phyloP scores from a whole-genome alignment of 345 rosid genomes.

The Firmiana major region DNA sequence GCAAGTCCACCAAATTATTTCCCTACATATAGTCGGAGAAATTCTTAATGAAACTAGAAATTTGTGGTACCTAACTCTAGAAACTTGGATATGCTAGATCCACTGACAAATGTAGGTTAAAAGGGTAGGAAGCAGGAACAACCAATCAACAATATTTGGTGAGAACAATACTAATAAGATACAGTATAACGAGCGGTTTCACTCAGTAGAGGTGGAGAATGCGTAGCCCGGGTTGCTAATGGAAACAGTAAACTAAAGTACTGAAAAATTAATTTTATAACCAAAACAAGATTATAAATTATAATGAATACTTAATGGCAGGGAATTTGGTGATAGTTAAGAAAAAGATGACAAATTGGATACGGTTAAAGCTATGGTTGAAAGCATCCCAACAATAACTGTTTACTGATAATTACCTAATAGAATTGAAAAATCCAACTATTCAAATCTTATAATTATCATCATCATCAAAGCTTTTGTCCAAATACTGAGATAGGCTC shows the following conservation, averaged over 20 bases:
- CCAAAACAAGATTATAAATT: background rate
- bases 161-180: background rate
- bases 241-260: background rate
- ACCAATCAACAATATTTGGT: background rate
- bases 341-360: background rate
- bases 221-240: background rate
- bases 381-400: background rate
- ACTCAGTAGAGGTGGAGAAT: background rate
- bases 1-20: background rate
- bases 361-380: background rate
- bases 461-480: too few relatives aligned
- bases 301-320: background rate
- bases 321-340: background rate
- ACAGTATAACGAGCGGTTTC: background rate
- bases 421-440: background rate
- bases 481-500: too few relatives aligned
- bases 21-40: background rate
- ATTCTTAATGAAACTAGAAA: background rate
- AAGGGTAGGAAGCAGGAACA: background rate
- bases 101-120: background rate
- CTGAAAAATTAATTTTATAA: background rate
- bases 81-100: background rate
- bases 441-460: background rate
- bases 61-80: background rate
- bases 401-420: background rate